A percentile compares a stretch with the other conserved stretches of the same genome.
Evolutionary conservation across 257 asterid genomes (phyloP).

Genomic region (Nicotiana undulata): DNA sequence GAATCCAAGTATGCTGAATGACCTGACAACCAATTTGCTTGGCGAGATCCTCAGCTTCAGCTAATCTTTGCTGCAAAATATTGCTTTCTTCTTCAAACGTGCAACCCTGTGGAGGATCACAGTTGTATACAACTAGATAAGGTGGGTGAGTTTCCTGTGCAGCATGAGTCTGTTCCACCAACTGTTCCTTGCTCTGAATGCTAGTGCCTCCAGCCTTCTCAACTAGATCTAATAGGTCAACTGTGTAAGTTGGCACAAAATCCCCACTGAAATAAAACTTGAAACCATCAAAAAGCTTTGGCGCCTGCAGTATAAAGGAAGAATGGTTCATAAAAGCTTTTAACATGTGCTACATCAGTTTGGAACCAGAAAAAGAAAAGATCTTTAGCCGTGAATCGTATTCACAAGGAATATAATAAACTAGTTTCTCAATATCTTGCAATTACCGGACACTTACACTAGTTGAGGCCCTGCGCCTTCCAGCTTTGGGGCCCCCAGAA

Average conservation of each 20-base stretch:
- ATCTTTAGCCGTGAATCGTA: not conserved
- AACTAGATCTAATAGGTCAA: slow-evolving; percentile 53
- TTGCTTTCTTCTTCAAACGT: slow-evolving; percentile 28
- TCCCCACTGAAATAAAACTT: slow-evolving; percentile 56
- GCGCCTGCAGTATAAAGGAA: slow-evolving; percentile 38
- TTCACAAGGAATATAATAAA: not conserved
- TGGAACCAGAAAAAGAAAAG: not conserved
- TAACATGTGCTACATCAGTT: not conserved
- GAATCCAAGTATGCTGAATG: slow-evolving; percentile 77
- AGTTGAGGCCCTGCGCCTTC: slow-evolving; percentile 50
- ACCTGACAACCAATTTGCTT: slow-evolving; percentile 23
- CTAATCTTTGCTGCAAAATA: slow-evolving; percentile 22
- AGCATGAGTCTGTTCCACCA: slow-evolving; percentile 8
- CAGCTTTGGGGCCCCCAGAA: slow-evolving; percentile 65
- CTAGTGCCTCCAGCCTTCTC: slow-evolving; percentile 60
- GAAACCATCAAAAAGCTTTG: slow-evolving; percentile 60
- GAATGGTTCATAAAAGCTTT: not conserved
- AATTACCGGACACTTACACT: slow-evolving; percentile 37
- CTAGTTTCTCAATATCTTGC: not conserved
- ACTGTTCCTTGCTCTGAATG: slow-evolving; percentile 34
- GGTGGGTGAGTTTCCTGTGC: slow-evolving; percentile 13
- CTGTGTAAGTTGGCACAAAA: slow-evolving; percentile 49
- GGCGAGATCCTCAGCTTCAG: slow-evolving; percentile 43
- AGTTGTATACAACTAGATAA: slow-evolving; percentile 42
- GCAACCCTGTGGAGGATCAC: slow-evolving; percentile 31